A percentile compares a stretch with the other conserved stretches of the same genome.
Evolutionary conservation across 495 filamentous ascomycete species (phyloP).

Genomic region (Penicillium goetzii): DNA sequence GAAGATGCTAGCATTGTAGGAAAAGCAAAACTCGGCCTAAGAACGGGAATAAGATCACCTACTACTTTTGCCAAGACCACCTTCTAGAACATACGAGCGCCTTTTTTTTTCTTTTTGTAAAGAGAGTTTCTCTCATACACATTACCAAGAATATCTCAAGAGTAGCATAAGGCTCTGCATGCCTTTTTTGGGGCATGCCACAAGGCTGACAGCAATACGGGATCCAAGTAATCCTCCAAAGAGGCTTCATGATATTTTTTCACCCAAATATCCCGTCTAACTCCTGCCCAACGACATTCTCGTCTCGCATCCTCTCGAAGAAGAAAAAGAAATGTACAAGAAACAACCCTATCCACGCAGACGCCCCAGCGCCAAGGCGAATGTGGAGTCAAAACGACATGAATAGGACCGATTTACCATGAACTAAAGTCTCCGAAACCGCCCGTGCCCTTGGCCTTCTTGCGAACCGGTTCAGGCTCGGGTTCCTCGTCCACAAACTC

Average conservation of each 20-base stretch:
- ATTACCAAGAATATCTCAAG: not conserved
- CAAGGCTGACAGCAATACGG: not conserved
- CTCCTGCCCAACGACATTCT: not conserved
- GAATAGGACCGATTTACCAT: slow-evolving; percentile 31
- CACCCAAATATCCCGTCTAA: not conserved
- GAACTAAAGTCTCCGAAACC: slow-evolving; percentile 89
- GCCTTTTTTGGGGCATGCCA: not conserved
- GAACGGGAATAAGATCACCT: too few species aligned
- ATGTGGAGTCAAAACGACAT: slow-evolving; percentile 2
- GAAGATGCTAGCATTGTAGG: too few species aligned
- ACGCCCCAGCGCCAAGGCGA: slow-evolving; percentile 4
- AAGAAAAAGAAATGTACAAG: not conserved
- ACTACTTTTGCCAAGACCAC: not conserved
- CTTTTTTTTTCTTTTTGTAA: not conserved
- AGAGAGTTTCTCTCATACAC: not conserved
- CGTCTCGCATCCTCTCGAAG: not conserved
- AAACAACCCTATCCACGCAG: not conserved
- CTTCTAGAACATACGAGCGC: not conserved
- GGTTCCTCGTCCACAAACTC: slow-evolving; percentile 61
- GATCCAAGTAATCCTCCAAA: not conserved
- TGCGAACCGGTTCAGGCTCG: slow-evolving; percentile 69
- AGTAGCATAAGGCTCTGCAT: not conserved
- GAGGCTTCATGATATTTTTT: not conserved
- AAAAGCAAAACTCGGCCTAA: too few species aligned
- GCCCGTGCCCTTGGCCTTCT: slow-evolving; percentile 73